A percentile compares a stretch with the other conserved stretches of the same genome.
These are phyloP conservation scores for Magnusiomyces tetraspermus DNA, from an alignment of 1,139 yeast species.

Conservation along the genomic window DNA sequence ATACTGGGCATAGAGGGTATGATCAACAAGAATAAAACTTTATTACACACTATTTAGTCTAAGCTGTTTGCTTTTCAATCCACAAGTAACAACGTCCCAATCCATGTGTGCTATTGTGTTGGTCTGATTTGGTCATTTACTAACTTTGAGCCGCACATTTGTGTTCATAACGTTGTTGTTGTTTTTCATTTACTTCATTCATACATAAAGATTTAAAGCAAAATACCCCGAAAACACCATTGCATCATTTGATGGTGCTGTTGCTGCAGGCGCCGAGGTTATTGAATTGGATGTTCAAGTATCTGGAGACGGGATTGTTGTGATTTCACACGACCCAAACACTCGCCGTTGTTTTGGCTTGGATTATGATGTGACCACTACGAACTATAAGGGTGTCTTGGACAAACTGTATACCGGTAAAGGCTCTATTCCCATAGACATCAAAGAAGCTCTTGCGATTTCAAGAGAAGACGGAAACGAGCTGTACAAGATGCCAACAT, in stretches of 20 bases:
- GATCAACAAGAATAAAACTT: background rate
- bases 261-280: slow-evolving; percentile 55
- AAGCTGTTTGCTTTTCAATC: background rate
- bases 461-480: background rate
- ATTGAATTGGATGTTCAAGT: slow-evolving; percentile 84
- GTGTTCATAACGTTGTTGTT: background rate
- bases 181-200: no score
- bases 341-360: slow-evolving; percentile 53
- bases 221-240: slow-evolving; percentile 73
- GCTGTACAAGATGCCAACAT: slow-evolving; percentile 48
- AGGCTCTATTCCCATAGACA: background rate
- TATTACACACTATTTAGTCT: background rate
- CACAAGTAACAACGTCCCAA: no score
- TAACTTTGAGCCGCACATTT: background rate
- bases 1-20: slow-evolving; percentile 18
- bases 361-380: slow-evolving; percentile 32
- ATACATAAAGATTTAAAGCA: slow-evolving; percentile 46
- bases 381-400: slow-evolving; percentile 37
- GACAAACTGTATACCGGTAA: slow-evolving; percentile 34
- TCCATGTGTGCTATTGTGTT: background rate
- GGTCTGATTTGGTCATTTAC: background rate
- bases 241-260: slow-evolving; percentile 61
- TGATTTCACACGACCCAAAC: slow-evolving; percentile 63
- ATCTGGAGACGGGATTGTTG: slow-evolving; percentile 59
- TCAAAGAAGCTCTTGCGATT: slow-evolving; percentile 1